Base-by-base conservation (phyloP, 2,329 filamentous ascomycete species). In the Aureobasidium sp. region DNA sequence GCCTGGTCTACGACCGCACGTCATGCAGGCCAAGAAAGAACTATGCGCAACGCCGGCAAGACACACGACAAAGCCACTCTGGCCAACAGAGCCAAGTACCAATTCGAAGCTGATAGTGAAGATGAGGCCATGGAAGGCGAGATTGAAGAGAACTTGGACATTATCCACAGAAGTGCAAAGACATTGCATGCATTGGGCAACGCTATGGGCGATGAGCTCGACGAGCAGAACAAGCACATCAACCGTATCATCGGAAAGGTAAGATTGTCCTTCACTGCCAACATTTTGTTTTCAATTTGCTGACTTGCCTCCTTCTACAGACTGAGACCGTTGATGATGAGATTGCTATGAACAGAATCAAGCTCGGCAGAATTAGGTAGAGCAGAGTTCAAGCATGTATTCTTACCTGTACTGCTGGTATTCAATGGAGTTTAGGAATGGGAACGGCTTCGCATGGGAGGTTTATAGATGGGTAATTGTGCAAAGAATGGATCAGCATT, bases 251-350 rank as follows among this genome's bases (percentile, higher is more conserved):
- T 84, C 66, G 79, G 79, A 67, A 95, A 95, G 87, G 89, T 89
- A 76, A 7, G 37, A 32, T 32, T n/a, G 13, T 39, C 32, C 9
- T 3, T 23, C 6, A 39, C 12, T 13, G 32, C 20, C 61, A 39
- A n/a, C 20, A 48, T 5, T 17, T 15, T 15, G 12, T 15, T 34
- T 10, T 20, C 12, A n/a, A 20, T 36, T n/a, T 15, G 2, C 27
- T 34, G 7, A 36, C 39, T 56, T 23, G 44, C 70, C 74, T 67
- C 74, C 62, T 20, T 53, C 51, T 53, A 64, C 50, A 50, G 90
- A 93, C 87, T 76, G 91, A 96, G 73, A 83, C 81, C 68, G 89
- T 96, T 67, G 89, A 91, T 74, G 89, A 93, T 67, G 84, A 88
- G 71, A 89, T 93, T 69, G 85, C 85, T 63, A 85, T 90, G 82